A percentile compares a stretch with the other conserved stretches of the same genome.
Evolutionary conservation across 306 rosid species (phyloP).

Genomic region (Rosa chinensis): DNA sequence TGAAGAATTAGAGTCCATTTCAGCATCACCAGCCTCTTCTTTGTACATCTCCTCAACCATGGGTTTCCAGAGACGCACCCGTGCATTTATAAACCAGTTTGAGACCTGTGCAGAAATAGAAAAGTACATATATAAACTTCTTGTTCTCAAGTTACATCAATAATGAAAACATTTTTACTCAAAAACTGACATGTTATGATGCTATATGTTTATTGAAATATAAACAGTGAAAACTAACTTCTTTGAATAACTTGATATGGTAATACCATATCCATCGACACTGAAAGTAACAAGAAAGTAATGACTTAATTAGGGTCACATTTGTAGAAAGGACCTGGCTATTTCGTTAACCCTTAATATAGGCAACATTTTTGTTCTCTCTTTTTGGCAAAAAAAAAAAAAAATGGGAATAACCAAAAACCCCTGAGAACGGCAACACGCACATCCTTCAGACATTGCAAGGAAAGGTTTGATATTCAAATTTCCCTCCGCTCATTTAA

Average conservation of each 20-base stretch:
- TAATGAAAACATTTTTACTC: neutral
- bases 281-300: neutral
- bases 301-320: neutral
- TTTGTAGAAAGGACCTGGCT: neutral
- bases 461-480: neutral
- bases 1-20: slow-evolving; percentile 62
- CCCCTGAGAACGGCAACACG: neutral
- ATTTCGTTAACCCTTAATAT: neutral
- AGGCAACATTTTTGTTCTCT: neutral
- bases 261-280: neutral
- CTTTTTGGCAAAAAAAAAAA: neutral
- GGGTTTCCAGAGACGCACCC: slow-evolving; percentile 91
- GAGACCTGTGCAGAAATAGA: slow-evolving; percentile 52
- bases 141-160: neutral
- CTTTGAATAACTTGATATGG: neutral
- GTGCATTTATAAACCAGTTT: slow-evolving; percentile 87
- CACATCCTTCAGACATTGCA: neutral
- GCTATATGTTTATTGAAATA: too few species aligned
- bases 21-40: slow-evolving; percentile 65
- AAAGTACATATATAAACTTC: neutral
- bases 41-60: slow-evolving; percentile 93
- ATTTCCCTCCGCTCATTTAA: neutral
- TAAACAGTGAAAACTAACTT: neutral
- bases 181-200: neutral
- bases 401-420: neutral